A percentile compares a stretch with the other conserved stretches of the same genome.
These are phyloP conservation scores for Candida taoyuanica DNA, from an alignment of 805 yeast genomes.

Conservation along the genomic window DNA sequence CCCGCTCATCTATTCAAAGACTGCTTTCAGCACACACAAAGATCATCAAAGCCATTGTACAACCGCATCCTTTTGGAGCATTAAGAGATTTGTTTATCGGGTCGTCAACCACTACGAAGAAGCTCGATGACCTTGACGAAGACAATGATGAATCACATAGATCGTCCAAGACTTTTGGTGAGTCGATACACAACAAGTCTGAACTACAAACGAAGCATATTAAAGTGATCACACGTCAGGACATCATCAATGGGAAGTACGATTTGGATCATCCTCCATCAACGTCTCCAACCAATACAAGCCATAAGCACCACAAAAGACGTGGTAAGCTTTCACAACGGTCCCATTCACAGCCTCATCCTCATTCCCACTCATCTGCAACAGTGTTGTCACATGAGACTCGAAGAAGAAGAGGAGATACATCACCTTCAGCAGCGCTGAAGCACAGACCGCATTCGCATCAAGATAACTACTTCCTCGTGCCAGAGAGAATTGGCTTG, in stretches of 20 bases:
- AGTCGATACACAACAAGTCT: neutral
- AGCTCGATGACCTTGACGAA: neutral
- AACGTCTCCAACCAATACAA: neutral
- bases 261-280: slow-evolving; percentile 6
- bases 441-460: too few species aligned
- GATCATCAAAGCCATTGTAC: neutral
- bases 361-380: too few species aligned
- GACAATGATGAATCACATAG: neutral
- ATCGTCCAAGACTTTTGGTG: neutral
- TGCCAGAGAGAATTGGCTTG: neutral
- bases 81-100: neutral
- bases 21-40: neutral
- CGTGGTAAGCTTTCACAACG: neutral
- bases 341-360: too few species aligned
- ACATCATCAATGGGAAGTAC: slow-evolving; percentile 20
- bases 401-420: too few species aligned
- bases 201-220: slow-evolving; percentile 21
- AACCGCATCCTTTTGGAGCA: neutral
- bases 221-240: slow-evolving; percentile 25
- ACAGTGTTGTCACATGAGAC: too few species aligned
- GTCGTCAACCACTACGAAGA: neutral
- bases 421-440: too few species aligned
- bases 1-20: neutral
- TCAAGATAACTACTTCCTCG: neutral
- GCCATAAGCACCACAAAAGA: neutral